Evolutionary conservation across 2,329 filamentous ascomycete genomes (phyloP), one percentile per base, ranked within the genome.

Genomic region (Claviceps citrina): DNA sequence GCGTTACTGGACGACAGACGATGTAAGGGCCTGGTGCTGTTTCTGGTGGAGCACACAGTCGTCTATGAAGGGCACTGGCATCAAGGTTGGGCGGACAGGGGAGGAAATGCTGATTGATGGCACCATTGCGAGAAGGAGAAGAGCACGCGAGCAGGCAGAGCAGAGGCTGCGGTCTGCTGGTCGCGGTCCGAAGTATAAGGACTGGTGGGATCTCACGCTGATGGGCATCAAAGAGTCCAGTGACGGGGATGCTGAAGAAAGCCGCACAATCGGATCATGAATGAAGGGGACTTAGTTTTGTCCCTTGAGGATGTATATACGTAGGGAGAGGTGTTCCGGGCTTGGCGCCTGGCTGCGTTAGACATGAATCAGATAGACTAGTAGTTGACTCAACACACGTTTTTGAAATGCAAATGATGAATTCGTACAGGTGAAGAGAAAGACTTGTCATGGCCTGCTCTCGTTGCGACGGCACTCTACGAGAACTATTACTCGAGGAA

Each of bases 71-170:
- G 46, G 33, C 31, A 40, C 39, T 1, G 41, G 47, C 24, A 46
- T 45, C 31, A 45, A 46, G 35, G 60, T 50, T 1, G 70, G 70
- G 10, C 61, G 66, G 31, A 69, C 67, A 7, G 56, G 66, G 37
- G 69, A 73, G 44, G 69, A 74, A 48, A 65, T 71, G 63, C 58
- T 63, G 9, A 56, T 68, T 33, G 70, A 75, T 42, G 65, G 67
- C 2, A 55, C 61, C 42, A 56, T 62, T 15, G 70, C 71, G 8
- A 62, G 67, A 42, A 51, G 55, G 42, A 57, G 72, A 33, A 57
- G 71, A 25, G 63, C 70, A 6, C 59, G 61, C 43, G 72, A 74
- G 49, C 49, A 62, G 22, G 57, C 54, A 4, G 57, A 61, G 44
- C 51, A 60, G 50, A 48, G 54, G 13, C 45, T 54, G 47, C 34